Base-by-base conservation (phyloP, 2,329 filamentous ascomycete genomes). In the Alternaria incomplexa region DNA sequence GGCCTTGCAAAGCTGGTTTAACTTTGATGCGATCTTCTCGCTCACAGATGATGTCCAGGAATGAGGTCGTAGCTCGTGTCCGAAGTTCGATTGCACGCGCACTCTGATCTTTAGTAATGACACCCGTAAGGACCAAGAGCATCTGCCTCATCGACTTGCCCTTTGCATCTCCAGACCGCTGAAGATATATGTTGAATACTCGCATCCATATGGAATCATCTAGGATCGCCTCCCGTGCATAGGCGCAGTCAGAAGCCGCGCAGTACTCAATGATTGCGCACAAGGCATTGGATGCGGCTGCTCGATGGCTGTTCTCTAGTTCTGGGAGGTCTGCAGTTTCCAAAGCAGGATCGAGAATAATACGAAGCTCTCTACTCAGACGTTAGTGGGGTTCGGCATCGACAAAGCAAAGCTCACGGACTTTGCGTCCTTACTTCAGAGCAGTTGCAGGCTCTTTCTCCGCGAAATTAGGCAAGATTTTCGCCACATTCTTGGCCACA, bases 1-100 rank as follows among this genome's bases (percentile, higher is more conserved):
- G 80, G 15, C 86, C 86, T 72, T 90, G 89, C 64, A 93, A 85
- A 7, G 89, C 87, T 36, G 90, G 90, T 75, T 93, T 93, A 44
- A 89, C 88, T 55, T 90, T 83, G 10, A 89, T 86, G 66, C 87
- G 89, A 15, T 88, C 84, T 32, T 88, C 88, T 63, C 87, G 84
- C 60, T 87, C 85, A 22, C 85, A 83, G 45, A 92, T 84, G 13
- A 90, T 87, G 2, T 86, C 85, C 15, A 91, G 72, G 7, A 89
- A 83, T 6, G 81, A 85, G 25, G 60, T 56, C 22, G 71, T 64
- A 30, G 77, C 73, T 44, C 68, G 62, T 25, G 73, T 58, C 36
- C 76, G 68, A 17, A 81, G 70, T 23, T 74, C 56, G 4, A 57
- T 23, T 13, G 74, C 70, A 22, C 68, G 68, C 40, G 59, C 50